Conservation (phyloP, 805 yeast genomes). For the Candida manassasensis region DNA sequence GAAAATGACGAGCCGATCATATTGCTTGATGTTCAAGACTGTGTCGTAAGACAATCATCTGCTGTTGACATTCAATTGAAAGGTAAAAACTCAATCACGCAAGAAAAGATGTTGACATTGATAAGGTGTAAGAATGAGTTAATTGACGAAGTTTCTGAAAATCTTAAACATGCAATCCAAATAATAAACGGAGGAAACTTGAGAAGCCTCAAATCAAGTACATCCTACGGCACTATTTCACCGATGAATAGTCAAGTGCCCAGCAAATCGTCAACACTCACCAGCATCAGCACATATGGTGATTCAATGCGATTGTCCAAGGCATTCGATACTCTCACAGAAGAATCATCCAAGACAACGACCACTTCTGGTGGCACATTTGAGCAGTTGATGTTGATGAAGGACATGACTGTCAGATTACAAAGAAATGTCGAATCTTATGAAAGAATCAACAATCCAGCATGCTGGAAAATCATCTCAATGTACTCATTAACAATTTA, state of each 20-base stretch:
- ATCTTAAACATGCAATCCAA: background rate
- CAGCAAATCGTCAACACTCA: slow-evolving; percentile 22
- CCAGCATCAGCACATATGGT: slow-evolving; percentile 15
- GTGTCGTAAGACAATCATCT: slow-evolving; percentile 28
- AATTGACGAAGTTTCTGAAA: slow-evolving; percentile 1
- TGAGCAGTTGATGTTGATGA: slow-evolving; percentile 14
- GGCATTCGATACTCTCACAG: background rate
- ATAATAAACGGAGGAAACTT: background rate
- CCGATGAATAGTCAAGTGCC: slow-evolving; percentile 21
- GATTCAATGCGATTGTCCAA: slow-evolving; percentile 7
- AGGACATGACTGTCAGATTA: slow-evolving; percentile 31
- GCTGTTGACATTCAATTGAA: slow-evolving; percentile 38
- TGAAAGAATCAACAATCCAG: slow-evolving; percentile 26
- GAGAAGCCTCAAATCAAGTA: slow-evolving; percentile 10
- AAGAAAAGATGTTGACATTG: slow-evolving; percentile 24
- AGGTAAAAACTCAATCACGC: slow-evolving; percentile 27
- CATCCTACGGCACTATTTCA: slow-evolving; percentile 28
- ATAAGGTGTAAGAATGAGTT: slow-evolving; percentile 28
- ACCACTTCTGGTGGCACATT: no score
- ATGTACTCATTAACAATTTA: slow-evolving; percentile 32
- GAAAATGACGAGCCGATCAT: slow-evolving; percentile 33
- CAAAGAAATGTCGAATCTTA: slow-evolving; percentile 31
- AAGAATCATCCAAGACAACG: background rate
- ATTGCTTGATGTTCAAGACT: slow-evolving; percentile 23
- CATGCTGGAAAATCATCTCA: slow-evolving; percentile 40